A percentile compares a stretch with the other conserved stretches of the same genome.
Evolutionary conservation across 805 yeast genomes (phyloP).

Genomic region (Hanseniaspora jakobsenii): DNA sequence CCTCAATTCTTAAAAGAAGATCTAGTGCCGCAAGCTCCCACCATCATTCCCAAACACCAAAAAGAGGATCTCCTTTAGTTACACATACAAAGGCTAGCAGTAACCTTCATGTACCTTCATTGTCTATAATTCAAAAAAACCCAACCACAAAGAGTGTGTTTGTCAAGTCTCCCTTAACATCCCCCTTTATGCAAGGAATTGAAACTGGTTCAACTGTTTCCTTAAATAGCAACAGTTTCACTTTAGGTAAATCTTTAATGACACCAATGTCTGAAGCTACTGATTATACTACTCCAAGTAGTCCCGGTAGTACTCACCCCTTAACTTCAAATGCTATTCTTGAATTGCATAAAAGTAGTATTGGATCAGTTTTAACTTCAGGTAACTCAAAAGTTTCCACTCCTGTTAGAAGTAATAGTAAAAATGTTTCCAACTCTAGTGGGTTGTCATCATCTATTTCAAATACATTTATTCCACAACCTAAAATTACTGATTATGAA

Average conservation of each 20-base stretch:
- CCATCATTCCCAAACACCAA: slow-evolving; percentile 24
- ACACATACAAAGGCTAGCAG: not conserved
- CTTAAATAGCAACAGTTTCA: no score
- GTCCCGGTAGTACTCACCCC: no score
- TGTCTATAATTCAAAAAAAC: slow-evolving; percentile 53
- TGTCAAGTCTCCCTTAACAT: slow-evolving; percentile 41
- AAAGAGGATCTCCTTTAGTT: slow-evolving; percentile 44
- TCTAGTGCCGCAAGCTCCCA: slow-evolving; percentile 23
- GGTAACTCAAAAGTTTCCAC: not conserved
- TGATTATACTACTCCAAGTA: no score
- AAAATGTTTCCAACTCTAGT: not conserved
- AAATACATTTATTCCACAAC: slow-evolving; percentile 28
- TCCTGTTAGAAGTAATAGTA: not conserved
- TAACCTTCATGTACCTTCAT: slow-evolving; percentile 33
- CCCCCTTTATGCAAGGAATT: slow-evolving; percentile 44
- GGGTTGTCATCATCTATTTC: not conserved
- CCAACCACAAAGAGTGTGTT: slow-evolving; percentile 22
- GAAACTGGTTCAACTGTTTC: no score
- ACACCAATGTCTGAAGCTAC: no score
- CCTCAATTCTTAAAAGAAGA: slow-evolving; percentile 20
- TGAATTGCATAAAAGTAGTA: slow-evolving; percentile 3
- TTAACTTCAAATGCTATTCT: no score
- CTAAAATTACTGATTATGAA: slow-evolving; percentile 79
- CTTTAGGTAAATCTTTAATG: no score
- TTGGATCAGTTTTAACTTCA: slow-evolving; percentile 10